Conservation (phyloP, 805 yeast genomes). For the Candida loeiensis region DNA sequence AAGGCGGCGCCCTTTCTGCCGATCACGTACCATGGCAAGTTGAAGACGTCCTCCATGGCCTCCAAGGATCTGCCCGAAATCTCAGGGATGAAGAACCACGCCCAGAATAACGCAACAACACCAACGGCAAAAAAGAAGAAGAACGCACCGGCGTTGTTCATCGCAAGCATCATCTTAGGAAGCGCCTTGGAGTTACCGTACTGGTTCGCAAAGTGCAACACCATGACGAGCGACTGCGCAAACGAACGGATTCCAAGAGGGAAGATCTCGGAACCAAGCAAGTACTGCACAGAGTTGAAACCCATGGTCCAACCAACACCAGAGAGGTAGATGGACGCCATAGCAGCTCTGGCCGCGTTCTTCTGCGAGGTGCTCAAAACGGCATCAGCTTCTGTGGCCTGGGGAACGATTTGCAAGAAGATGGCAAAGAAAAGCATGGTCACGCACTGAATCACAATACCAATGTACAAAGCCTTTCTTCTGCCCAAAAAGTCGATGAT, state of each 20-base stretch:
- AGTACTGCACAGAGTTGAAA: slow-evolving; percentile 54
- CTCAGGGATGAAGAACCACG: slow-evolving; percentile 51
- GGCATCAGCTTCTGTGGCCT: slow-evolving; percentile 32
- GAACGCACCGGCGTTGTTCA: slow-evolving; percentile 50
- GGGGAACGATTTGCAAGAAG: slow-evolving; percentile 22
- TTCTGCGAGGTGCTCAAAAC: slow-evolving; percentile 27
- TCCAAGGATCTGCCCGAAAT: slow-evolving; percentile 50
- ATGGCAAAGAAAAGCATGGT: slow-evolving; percentile 22
- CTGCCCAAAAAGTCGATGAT: slow-evolving; percentile 23
- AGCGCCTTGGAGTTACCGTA: slow-evolving; percentile 55
- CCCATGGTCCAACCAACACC: slow-evolving; percentile 62
- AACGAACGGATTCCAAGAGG: slow-evolving; percentile 49
- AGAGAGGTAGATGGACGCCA: slow-evolving; percentile 47
- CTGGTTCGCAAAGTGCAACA: slow-evolving; percentile 54
- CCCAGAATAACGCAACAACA: slow-evolving; percentile 40
- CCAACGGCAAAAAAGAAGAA: slow-evolving; percentile 47
- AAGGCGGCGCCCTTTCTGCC: slow-evolving; percentile 53
- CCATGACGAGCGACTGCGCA: slow-evolving; percentile 52
- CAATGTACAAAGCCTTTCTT: slow-evolving; percentile 20
- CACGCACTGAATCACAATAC: slow-evolving; percentile 18
- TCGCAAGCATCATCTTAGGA: slow-evolving; percentile 46
- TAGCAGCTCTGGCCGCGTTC: slow-evolving; percentile 44
- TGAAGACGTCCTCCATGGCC: slow-evolving; percentile 49
- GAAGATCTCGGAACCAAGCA: slow-evolving; percentile 52
- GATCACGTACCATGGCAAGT: slow-evolving; percentile 54